These are phyloP conservation scores for Nakazawaea pomicola DNA, from an alignment of 805 yeast species.

Conservation along the genomic window DNA sequence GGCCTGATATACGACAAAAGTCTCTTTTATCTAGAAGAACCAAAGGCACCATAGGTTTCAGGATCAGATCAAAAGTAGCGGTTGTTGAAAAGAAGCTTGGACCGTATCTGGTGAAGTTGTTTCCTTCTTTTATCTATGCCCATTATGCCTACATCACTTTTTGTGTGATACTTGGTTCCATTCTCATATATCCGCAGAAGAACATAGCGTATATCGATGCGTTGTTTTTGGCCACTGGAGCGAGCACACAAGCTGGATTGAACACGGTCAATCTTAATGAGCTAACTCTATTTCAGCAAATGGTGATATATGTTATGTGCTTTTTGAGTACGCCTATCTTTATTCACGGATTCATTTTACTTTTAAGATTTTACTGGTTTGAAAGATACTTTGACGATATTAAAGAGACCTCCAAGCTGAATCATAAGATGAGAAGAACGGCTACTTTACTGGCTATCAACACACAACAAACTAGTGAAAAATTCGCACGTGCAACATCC, in stretches of 20 bases:
- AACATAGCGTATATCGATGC: constrained; percentile 71
- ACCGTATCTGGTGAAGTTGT: constrained; percentile 35
- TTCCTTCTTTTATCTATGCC: constrained; percentile 56
- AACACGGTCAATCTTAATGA: constrained; percentile 70
- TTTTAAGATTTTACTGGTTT: constrained; percentile 82
- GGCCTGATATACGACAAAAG: not conserved
- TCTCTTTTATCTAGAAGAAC: not conserved
- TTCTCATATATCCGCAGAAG: constrained; percentile 70
- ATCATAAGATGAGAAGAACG: constrained; percentile 78
- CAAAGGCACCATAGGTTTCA: constrained; percentile 25
- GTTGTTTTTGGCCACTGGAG: constrained; percentile 69
- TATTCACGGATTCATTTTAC: constrained; percentile 74
- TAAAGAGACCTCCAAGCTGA: constrained; percentile 67
- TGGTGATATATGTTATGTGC: constrained; percentile 57
- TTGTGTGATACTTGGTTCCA: constrained; percentile 61
- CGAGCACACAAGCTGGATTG: constrained; percentile 88
- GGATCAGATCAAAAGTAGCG: constrained; percentile 32
- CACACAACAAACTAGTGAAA: constrained; percentile 5
- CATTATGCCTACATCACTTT: constrained; percentile 68
- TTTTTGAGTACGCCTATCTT: constrained; percentile 80
- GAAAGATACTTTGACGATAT: constrained; percentile 83
- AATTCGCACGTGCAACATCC: not conserved
- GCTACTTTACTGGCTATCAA: constrained; percentile 58
- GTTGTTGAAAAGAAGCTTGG: constrained; percentile 28
- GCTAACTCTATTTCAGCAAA: constrained; percentile 73